These are phyloP conservation scores for Mortierella sp. DNA, from an alignment of 371 early-diverging fungal species.

Conservation along the genomic window DNA sequence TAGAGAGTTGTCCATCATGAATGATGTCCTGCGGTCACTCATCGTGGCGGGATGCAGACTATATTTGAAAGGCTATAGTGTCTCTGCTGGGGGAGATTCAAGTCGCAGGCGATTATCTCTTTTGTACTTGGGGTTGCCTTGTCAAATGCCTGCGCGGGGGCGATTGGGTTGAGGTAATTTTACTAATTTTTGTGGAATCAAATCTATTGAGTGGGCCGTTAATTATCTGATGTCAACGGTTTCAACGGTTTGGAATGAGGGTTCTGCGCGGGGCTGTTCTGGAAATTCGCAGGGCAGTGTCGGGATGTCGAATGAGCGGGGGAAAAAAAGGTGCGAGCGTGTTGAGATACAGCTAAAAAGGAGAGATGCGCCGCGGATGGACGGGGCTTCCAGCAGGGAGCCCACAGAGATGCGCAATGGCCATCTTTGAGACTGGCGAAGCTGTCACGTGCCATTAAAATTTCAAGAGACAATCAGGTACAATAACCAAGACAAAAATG, in stretches of 20 bases:
- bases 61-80: too few relatives aligned
- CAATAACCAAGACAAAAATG: too few relatives aligned
- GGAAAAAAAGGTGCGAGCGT: not conserved
- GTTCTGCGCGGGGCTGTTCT: not conserved
- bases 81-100: not conserved
- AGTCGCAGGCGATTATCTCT: too few relatives aligned
- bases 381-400: conserved; percentile 8
- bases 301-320: not conserved
- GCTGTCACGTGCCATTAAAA: conserved; percentile 1
- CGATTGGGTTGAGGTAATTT: not conserved
- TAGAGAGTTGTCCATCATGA: conserved; percentile 27
- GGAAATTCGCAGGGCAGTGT: not conserved
- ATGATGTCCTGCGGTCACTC: conserved; percentile 29
- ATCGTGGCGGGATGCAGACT: conserved; percentile 5
- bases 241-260: not conserved
- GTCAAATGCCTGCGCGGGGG: not conserved
- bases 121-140: not conserved
- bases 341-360: not conserved
- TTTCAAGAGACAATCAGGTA: not conserved
- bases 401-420: conserved; percentile 11
- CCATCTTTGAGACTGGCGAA: not conserved
- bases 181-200: not conserved
- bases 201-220: not conserved
- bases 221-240: conserved; percentile 2
- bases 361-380: conserved; percentile 5